Conservation (phyloP, 192 early-diverging fungal species). For the Backusella tuberculispora region DNA sequence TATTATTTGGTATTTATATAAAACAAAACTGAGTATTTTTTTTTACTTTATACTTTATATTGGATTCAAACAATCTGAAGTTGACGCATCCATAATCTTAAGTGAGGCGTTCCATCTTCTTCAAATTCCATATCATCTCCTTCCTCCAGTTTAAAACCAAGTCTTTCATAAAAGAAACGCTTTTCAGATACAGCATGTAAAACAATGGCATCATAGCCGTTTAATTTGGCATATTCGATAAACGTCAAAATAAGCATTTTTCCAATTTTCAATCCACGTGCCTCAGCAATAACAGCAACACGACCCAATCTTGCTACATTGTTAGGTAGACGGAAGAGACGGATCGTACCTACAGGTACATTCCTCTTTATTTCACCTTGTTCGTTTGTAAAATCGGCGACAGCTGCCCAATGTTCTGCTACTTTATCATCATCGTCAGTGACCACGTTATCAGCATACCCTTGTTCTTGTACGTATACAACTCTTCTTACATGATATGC, state of each 20-base stretch:
- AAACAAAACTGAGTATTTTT: no score
- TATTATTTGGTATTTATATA: not conserved
- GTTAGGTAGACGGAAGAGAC: slow-evolving; percentile 20
- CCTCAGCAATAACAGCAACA: slow-evolving; percentile 29
- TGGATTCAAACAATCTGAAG: not conserved
- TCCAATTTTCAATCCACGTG: slow-evolving; percentile 35
- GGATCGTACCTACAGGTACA: slow-evolving; percentile 33
- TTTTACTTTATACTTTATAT: no score
- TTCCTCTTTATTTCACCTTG: not conserved
- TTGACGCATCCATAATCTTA: slow-evolving; percentile 26
- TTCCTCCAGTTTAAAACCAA: slow-evolving; percentile 29
- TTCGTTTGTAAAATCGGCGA: not conserved
- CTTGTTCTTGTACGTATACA: not conserved
- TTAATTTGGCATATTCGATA: slow-evolving; percentile 1
- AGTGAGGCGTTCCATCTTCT: slow-evolving; percentile 39
- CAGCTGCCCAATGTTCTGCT: slow-evolving; percentile 13
- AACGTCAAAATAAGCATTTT: slow-evolving; percentile 21
- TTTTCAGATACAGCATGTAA: slow-evolving; percentile 32
- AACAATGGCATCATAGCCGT: slow-evolving; percentile 21
- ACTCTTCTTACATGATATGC: not conserved
- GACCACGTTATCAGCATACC: not conserved
- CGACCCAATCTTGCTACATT: slow-evolving; percentile 37
- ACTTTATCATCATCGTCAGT: not conserved
- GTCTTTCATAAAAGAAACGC: slow-evolving; percentile 33
- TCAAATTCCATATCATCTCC: slow-evolving; percentile 36